A percentile compares a stretch with the other conserved stretches of the same genome.
phyloP scores from a whole-genome alignment of 1,284 basidiomycete genomes.

The Trametes sp. region DNA sequence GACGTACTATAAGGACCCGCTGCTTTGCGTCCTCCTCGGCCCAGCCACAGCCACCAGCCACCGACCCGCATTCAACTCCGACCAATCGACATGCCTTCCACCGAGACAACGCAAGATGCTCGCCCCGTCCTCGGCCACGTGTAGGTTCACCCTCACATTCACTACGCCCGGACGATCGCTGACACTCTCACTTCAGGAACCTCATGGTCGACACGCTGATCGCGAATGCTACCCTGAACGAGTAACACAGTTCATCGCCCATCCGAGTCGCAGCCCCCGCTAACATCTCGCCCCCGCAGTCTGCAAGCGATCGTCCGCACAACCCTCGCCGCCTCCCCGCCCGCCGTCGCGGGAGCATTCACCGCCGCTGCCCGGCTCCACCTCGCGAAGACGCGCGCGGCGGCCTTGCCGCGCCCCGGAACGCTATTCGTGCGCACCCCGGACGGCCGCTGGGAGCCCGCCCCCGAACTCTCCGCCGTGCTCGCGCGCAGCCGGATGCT shows the following conservation, averaged over 20 bases:
- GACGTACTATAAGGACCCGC: neutral
- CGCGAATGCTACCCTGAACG: conserved; percentile 72
- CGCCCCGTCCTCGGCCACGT: conserved; percentile 53
- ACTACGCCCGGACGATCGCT: neutral
- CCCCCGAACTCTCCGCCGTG: conserved; percentile 56
- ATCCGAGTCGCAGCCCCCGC: neutral
- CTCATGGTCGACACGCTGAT: conserved; percentile 85
- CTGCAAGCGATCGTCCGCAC: conserved; percentile 73
- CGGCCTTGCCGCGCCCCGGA: conserved; percentile 43
- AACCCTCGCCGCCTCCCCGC: conserved; percentile 69
- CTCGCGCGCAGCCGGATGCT: conserved; percentile 66
- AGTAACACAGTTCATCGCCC: conserved; percentile 52
- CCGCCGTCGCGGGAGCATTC: conserved; percentile 65
- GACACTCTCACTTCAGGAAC: conserved; percentile 53
- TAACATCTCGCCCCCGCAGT: conserved; percentile 46
- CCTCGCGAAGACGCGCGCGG: conserved; percentile 59
- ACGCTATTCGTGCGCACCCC: conserved; percentile 53
- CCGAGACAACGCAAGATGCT: conserved; percentile 14
- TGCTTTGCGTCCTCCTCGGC: neutral
- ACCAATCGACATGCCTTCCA: conserved; percentile 18
- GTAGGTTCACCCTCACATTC: conserved; percentile 47
- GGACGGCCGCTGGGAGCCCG: conserved; percentile 48
- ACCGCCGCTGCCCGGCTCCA: conserved; percentile 66
- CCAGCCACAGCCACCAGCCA: neutral
- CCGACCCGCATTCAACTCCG: neutral